Percentiles rank a stretch among this genome's conserved stretches.
These are phyloP conservation scores for Caryopteris hybrid DNA, from an alignment of 305 asterid genomes.

Conservation along the genomic window DNA sequence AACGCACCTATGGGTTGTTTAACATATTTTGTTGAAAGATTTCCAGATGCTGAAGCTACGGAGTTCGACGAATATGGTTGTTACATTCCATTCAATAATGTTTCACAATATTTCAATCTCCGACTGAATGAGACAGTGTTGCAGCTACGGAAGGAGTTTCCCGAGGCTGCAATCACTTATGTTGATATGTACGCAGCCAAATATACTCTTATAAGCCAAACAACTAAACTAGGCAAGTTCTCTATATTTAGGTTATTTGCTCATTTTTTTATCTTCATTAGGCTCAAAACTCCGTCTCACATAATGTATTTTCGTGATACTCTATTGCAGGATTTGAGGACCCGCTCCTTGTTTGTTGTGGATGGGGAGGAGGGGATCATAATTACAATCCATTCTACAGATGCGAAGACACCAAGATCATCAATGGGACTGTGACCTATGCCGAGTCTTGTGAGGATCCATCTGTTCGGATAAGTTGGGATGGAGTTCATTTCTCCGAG, in stretches of 20 bases:
- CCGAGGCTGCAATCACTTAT: constrained; percentile 59
- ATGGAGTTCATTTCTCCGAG: constrained; percentile 77
- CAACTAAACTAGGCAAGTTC: constrained; percentile 50
- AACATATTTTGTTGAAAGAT: constrained; percentile 56
- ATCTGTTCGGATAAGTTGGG: constrained; percentile 53
- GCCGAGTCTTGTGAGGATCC: constrained; percentile 63
- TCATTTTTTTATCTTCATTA: too few species aligned
- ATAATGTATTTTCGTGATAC: not conserved
- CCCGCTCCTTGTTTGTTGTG: constrained; percentile 74
- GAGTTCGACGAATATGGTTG: constrained; percentile 62
- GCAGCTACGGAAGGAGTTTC: constrained; percentile 51
- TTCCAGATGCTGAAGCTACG: constrained; percentile 34
- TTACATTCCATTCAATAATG: constrained; percentile 52
- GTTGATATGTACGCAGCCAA: constrained; percentile 60
- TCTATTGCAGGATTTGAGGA: constrained; percentile 58
- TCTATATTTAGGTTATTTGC: too few species aligned
- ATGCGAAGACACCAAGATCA: constrained; percentile 50
- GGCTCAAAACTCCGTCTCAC: too few species aligned
- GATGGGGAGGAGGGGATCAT: constrained; percentile 64
- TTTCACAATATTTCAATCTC: constrained; percentile 56
- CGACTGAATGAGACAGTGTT: constrained; percentile 31
- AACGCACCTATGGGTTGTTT: constrained; percentile 73
- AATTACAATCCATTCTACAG: constrained; percentile 48
- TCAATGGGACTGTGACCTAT: constrained; percentile 45
- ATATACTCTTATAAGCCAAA: constrained; percentile 48